Percentiles rank a stretch among this genome's conserved stretches.
Conservation (phyloP, 1,139 yeast species). For the Sugiyamaella neomexicana region DNA sequence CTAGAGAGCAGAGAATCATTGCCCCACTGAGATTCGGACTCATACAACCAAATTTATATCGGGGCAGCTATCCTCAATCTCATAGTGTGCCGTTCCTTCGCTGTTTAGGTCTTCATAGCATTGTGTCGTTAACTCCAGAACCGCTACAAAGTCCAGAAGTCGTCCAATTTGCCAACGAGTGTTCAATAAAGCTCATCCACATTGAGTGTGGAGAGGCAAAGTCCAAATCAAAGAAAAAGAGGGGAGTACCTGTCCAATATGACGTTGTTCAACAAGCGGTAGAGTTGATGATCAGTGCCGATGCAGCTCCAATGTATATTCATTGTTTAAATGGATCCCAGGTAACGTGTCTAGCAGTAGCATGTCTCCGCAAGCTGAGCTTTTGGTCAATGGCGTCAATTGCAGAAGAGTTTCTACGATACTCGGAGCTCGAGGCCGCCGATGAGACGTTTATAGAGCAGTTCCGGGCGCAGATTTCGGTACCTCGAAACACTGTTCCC, state of each 20-base stretch:
- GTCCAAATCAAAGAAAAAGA: slow-evolving; percentile 39
- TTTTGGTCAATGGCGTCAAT: slow-evolving; percentile 91
- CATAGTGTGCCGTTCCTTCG: slow-evolving; percentile 72
- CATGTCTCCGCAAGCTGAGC: slow-evolving; percentile 79
- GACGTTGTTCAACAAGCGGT: slow-evolving; percentile 60
- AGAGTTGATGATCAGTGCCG: slow-evolving; percentile 57
- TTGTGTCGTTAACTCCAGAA: slow-evolving; percentile 77
- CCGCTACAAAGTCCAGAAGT: slow-evolving; percentile 57
- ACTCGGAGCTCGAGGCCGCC: slow-evolving; percentile 75
- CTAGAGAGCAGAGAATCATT: slow-evolving; percentile 42
- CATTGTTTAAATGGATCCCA: slow-evolving; percentile 92
- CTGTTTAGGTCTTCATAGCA: slow-evolving; percentile 65
- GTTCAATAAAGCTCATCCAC: slow-evolving; percentile 58
- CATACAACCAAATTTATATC: slow-evolving; percentile 65
- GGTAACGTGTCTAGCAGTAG: slow-evolving; percentile 77
- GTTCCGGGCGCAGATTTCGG: slow-evolving; percentile 62
- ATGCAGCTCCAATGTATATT: slow-evolving; percentile 69
- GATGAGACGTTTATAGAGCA: slow-evolving; percentile 83
- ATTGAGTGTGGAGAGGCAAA: slow-evolving; percentile 56
- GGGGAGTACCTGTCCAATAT: slow-evolving; percentile 71
- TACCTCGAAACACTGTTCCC: slow-evolving; percentile 55
- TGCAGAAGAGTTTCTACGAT: slow-evolving; percentile 78
- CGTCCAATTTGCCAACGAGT: slow-evolving; percentile 50
- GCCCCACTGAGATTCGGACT: slow-evolving; percentile 82
- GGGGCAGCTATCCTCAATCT: slow-evolving; percentile 87